These are phyloP conservation scores for Naumovozyma castellii DNA, from an alignment of 805 yeast genomes.

Conservation along the genomic window DNA sequence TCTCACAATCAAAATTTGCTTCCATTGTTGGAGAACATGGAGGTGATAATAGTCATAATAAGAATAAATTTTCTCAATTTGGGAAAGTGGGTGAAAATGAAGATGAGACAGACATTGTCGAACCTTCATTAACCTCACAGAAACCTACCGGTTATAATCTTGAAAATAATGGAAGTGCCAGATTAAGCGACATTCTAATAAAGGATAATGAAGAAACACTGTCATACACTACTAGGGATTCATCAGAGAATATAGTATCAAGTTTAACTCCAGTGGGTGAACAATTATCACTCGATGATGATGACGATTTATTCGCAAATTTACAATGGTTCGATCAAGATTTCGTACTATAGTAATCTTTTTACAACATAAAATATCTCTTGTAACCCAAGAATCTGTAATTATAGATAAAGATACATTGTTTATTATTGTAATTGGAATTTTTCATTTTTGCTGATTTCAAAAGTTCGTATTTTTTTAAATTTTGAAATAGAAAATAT, in stretches of 20 bases:
- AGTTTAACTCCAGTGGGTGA: neutral
- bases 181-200: neutral
- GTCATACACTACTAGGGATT: neutral
- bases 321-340: constrained; percentile 47
- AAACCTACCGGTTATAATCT: neutral
- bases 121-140: neutral
- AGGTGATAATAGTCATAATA: constrained; percentile 44
- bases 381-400: no score
- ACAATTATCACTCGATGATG: constrained; percentile 4
- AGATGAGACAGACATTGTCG: constrained; percentile 3
- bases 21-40: constrained; percentile 41
- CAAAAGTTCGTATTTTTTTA: no score
- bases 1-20: constrained; percentile 32
- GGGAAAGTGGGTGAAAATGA: constrained; percentile 29
- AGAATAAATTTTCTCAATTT: constrained; percentile 39
- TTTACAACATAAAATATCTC: no score
- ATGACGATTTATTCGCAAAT: constrained; percentile 34
- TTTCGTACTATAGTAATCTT: constrained; percentile 4
- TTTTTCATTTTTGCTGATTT: no score
- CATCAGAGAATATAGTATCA: neutral
- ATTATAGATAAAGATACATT: no score
- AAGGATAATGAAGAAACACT: neutral
- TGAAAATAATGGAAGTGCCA: neutral
- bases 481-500: no score
- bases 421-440: no score